Evolutionary conservation across 1,284 basidiomycete species (phyloP), one percentile per base, ranked within the genome.

Genomic region (Gomphus bonarii): DNA sequence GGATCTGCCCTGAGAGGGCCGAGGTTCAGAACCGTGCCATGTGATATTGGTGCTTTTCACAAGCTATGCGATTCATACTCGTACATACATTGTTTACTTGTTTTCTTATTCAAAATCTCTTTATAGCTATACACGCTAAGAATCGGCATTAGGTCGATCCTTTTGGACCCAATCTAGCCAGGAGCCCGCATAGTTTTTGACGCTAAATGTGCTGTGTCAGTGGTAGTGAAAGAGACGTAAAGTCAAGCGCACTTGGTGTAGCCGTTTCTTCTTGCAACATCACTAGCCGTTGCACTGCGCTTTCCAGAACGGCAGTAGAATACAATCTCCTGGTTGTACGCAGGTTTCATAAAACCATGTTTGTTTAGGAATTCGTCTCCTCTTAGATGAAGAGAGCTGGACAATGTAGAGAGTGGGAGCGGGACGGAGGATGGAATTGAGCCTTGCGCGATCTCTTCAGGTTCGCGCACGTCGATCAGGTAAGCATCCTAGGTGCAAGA

Each of bases 401-500:
- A 73, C 55, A 99, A 79, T 20, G 79, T 77, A 3, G 90, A 89
- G 22, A 99, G 81, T 6, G 97, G 95, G 12, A 99, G 73, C 69
- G 95, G 95, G 65, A 99, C 93, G 5, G 95, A 82, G 11, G 91
- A 94, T 3, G 97, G 97, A 65, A 99, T 97, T 67, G 89, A 89
- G 30, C 97, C 95, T 69, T 95, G 90, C 2, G 88, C 80, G 36
- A 95, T 91, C 70, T 99, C 97, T 63, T 92, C 84, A 3, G 88
- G 88, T 70, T 99, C 97, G 33, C 97, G 85, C 7, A 99, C 95
- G 69, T 99, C 92, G 59, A 95, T 83, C 55, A 95, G 65, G 66
- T 88, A 89, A n/a, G 84, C 75, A 61, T 90, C 75, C 91, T 95
- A 63, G 22, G 50, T 51, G 42, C 11, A 48, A 43, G 40, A 31